phyloP scores from a whole-genome alignment of 495 filamentous ascomycete genomes.

The Lentithecium fluviatile region DNA sequence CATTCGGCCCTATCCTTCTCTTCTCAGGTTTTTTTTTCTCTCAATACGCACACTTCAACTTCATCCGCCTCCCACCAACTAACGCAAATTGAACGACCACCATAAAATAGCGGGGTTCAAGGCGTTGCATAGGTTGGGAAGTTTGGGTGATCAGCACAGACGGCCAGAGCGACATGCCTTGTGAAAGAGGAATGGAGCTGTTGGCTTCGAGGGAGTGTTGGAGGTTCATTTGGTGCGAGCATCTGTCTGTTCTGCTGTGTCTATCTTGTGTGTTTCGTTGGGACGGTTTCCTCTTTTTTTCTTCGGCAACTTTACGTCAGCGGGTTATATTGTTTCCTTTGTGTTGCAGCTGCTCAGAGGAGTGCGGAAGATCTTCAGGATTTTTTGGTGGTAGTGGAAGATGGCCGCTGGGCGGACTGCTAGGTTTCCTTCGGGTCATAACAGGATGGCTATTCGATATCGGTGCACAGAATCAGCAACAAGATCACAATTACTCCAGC shows the following conservation, averaged over 20 bases:
- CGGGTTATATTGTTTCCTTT: not conserved
- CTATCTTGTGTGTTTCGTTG: conserved; percentile 8
- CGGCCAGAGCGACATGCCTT: not conserved
- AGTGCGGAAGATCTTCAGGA: not conserved
- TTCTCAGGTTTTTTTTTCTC: conserved; percentile 19
- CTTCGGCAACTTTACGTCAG: not conserved
- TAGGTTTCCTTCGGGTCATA: conserved; percentile 10
- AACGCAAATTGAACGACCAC: conserved; percentile 34
- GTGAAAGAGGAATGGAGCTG: not conserved
- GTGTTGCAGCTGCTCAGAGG: conserved; percentile 4
- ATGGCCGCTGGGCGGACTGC: conserved; percentile 25
- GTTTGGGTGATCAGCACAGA: not conserved
- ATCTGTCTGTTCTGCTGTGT: conserved; percentile 10
- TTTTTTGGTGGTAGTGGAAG: not conserved
- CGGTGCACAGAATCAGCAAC: conserved; percentile 23
- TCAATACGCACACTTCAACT: conserved; percentile 23
- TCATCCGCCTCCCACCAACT: conserved; percentile 1
- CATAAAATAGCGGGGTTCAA: conserved; percentile 2
- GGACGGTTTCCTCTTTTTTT: not conserved
- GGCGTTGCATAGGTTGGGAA: conserved; percentile 23
- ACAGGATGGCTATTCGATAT: conserved; percentile 4
- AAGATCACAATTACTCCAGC: conserved; percentile 15
- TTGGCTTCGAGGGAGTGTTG: not conserved
- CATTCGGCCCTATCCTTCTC: conserved; percentile 1
- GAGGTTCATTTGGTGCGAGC: not conserved